Evolutionary conservation across 129 eudicot species (phyloP), one percentile per base, ranked within the genome.

Genomic region (Flaveria ramosissima): DNA sequence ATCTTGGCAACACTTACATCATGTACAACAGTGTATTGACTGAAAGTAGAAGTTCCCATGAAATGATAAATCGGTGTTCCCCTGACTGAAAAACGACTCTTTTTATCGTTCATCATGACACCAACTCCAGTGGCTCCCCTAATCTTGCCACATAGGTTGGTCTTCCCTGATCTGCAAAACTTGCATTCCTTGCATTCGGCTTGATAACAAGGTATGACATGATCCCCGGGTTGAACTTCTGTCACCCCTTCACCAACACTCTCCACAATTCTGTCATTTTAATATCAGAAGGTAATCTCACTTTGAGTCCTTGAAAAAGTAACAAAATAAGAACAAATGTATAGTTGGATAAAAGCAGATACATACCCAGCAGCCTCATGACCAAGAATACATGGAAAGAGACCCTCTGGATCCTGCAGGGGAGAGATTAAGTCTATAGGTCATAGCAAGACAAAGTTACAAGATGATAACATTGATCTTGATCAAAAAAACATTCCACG

Each of bases 231-330:
- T 85, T 95, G 84, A 62, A 92, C 97, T 70, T 92, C 97, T 42
- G 99, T 92, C 45, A 95, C 99, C 4, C 99, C 99, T 85, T 95
- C 99, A 77, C 99, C 99, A 77, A 95, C 96, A 88, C 99, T 95
- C 80, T 95, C 99, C 3, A 95, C 97, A 52, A 95, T 89, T 50
- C 71, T 66, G 71, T n/a, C 78, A 77, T 71, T 48, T n/a, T 39
- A 41, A 46, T 1, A 30, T 66, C 14, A 70, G 3, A 71, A 17
- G 60, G 51, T 14, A 50, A 39, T 24, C 27, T 47, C 48, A 55
- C 9, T 59, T 1, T 26, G 6, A 47, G 2, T 15, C 66, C 20
- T 81, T n/a, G 46, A 55, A 23, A 21, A 24, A 17, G 23, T 66
- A 39, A 66, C 51, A 17, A 60, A 17, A 63, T 13, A 11, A 30